Conservation (phyloP, 495 filamentous ascomycete genomes). For the Hyaloscypha hepaticicola region DNA sequence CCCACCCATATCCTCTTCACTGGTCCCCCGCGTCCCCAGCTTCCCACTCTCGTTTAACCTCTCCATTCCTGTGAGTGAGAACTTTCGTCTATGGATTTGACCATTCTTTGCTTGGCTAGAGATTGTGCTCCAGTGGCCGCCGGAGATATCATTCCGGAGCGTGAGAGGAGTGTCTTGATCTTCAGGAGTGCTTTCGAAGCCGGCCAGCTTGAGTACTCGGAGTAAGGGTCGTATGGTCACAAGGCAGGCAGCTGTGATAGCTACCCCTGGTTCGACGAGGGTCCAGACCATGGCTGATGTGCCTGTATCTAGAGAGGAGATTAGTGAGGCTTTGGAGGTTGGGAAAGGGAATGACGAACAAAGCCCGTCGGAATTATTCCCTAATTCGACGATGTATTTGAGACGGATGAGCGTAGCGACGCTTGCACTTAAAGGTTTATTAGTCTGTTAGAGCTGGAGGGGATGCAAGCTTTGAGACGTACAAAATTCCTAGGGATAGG, state of each 20-base stretch:
- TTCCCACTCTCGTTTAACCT: background rate
- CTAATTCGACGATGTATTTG: slow-evolving; percentile 38
- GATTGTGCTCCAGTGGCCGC: slow-evolving; percentile 6
- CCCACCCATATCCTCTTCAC: background rate
- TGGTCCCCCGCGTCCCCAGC: no score
- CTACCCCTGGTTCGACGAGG: slow-evolving; percentile 43
- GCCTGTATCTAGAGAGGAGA: slow-evolving; percentile 32
- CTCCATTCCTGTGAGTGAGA: background rate
- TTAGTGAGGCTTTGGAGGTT: background rate
- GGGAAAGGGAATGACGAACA: slow-evolving; percentile 1
- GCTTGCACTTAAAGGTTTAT: slow-evolving; percentile 34
- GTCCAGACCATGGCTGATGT: slow-evolving; percentile 46
- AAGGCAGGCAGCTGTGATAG: slow-evolving; percentile 41
- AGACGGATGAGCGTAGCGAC: slow-evolving; percentile 42
- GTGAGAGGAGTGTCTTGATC: background rate
- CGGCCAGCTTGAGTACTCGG: slow-evolving; percentile 35
- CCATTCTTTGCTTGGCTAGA: background rate
- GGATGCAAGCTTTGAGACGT: background rate
- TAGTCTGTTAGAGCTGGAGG: background rate
- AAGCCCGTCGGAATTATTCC: slow-evolving; percentile 37
- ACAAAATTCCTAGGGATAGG: slow-evolving; percentile 41
- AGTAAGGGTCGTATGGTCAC: slow-evolving; percentile 44
- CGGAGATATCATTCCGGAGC: slow-evolving; percentile 1
- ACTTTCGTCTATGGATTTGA: background rate
- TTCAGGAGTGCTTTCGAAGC: slow-evolving; percentile 30